Base-by-base conservation (phyloP, 176 grass and related monocot species). In the Otatea glauca region DNA sequence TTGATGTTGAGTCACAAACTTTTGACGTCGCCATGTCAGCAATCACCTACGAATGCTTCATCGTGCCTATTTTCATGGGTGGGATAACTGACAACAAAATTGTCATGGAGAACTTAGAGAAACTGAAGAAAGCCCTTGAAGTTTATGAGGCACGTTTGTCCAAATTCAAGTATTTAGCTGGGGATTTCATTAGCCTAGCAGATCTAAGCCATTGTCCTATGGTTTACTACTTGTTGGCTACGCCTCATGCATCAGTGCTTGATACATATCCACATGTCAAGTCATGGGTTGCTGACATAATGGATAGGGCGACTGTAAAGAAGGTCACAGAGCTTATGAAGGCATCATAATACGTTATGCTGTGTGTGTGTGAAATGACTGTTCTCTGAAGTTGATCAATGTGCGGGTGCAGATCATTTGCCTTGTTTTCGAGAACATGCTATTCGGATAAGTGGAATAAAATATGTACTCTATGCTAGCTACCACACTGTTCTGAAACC, bases 151-250 rank as follows among this genome's bases (percentile, higher is more conserved):
- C 10, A 5, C 49, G 50, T 29, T 7, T 81, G 3, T 45, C 50
- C 15, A 59, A 7, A 23, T 81, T 0, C n/a, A 13, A 0, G 2
- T 81, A 70, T 37, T 7, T 81, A 9, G 65, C 50, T 12, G 50
- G 79, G 27, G 65, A 81, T 20, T 70, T 81, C 50, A 27, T 81
- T 35, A 70, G 65, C 79, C 23, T 71, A 6, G 79, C 79, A 18
- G 79, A 81, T 27, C 66, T 70, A 0, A 81, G 79, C n/a, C 79
- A 81, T 58, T 58, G 37, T 7, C 65, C 65, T 0, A 81, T 55
- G 66, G 13, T 54, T 1, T 67, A 70, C 50, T 81, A 70, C 66
- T 6, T 81, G 35, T 24, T 81, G 66, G 79, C 66, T 0, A 81
- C 50, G 1, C 79, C 65, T 11, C 38, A 56, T 6, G 15, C 65